Base-by-base conservation (phyloP, 352 stramenopile species). In the Phytophthora pistaciae region DNA sequence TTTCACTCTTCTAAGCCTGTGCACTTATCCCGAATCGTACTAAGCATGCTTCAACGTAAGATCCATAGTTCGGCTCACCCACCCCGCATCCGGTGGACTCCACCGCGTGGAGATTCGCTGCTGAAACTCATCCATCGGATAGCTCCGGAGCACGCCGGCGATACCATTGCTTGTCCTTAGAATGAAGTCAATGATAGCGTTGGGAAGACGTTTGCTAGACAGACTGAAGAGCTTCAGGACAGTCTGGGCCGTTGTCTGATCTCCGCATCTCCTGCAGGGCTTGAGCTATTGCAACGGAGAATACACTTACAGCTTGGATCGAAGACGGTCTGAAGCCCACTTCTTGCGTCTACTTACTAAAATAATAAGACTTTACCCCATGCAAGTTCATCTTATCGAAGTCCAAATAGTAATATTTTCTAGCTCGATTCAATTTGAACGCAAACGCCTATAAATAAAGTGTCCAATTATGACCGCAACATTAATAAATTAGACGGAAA, bases 1-100 rank as follows among this genome's bases (percentile, higher is more conserved):
- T 49, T 49, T 23, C 42, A 27, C 60, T 56, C 44, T 67, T 67
- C 57, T 44, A 27, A 59, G 53, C 58, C 67, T 56, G 60, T 65
- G 60, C 67, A 44, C 38, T 49, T 23, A 57, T 38, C 44, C 58
- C 8, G 57, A 38, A 31, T 44, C 14, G 36, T 31, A 31, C 23
- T 38, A 23, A 36, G 25, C 25, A 29, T 29, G 44, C n/a, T 7
- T 29, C 46, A 23, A 53, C 46, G 46, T 27, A 18, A 29, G 20
- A 53, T 27, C 46, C n/a, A 53, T 27, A 18, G 13, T 48, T 53
- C 46, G 46, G 8, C 46, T 53, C 11, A 29, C 3, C 25, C 25
- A 4, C 5, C 25, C 25, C 3, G 25, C 25, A 29, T 29, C 25
- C 25, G 25, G 25, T 29, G 25, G 25, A 29, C 25, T 3, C 25